Percentiles rank a stretch among this genome's conserved stretches.
Conservation (phyloP, 2,329 filamentous ascomycete genomes). For the Talaromyces atroroseus region DNA sequence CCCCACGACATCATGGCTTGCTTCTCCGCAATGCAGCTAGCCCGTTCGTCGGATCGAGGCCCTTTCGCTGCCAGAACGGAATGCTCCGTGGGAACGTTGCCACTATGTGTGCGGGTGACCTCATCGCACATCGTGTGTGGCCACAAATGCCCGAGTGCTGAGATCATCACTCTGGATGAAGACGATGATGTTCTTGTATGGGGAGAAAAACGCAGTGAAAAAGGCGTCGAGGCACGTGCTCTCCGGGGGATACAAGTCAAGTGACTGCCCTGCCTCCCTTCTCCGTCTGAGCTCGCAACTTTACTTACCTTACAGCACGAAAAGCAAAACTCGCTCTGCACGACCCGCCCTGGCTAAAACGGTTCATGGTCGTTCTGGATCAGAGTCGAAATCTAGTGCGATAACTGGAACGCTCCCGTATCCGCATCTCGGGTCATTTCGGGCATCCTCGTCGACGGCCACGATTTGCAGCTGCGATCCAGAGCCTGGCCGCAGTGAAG, state of each 20-base stretch:
- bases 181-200: not conserved
- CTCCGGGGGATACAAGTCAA: not conserved
- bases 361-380: not conserved
- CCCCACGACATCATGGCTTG: slow-evolving; percentile 6
- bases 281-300: too few relatives aligned
- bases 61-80: not conserved
- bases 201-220: not conserved
- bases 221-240: not conserved
- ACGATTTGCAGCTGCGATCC: not conserved
- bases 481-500: slow-evolving; percentile 12
- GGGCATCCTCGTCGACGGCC: not conserved
- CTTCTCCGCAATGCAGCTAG: slow-evolving; percentile 1
- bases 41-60: not conserved
- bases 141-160: not conserved
- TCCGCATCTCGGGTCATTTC: slow-evolving; percentile 15
- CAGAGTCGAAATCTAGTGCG: not conserved
- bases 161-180: not conserved
- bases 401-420: slow-evolving; percentile 1
- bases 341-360: not conserved
- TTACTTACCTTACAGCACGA: too few relatives aligned
- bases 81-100: slow-evolving; percentile 2
- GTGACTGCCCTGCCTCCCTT: not conserved
- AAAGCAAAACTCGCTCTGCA: too few relatives aligned
- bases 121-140: slow-evolving; percentile 2
- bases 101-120: not conserved